These are phyloP conservation scores for Haplographium delicatum DNA, from an alignment of 495 filamentous ascomycete genomes.

Conservation along the genomic window DNA sequence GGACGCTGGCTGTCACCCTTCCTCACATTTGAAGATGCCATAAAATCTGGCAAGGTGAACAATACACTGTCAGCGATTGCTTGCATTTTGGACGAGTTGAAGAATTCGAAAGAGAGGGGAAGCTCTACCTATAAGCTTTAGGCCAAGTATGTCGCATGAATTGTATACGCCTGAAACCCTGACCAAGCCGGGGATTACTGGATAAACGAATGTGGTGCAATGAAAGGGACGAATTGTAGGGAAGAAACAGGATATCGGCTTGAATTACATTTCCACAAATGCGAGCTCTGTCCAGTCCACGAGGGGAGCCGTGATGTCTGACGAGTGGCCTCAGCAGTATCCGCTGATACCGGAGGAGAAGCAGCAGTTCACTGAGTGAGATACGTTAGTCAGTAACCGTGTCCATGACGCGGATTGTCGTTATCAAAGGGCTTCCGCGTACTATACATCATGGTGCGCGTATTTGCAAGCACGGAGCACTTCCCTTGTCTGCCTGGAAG, in stretches of 20 bases:
- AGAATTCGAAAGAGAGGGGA: slow-evolving; percentile 1
- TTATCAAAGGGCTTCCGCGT: too few species aligned
- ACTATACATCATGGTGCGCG: too few species aligned
- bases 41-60: slow-evolving; percentile 27
- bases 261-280: slow-evolving; percentile 14
- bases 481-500: too few species aligned
- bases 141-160: slow-evolving; percentile 22
- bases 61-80: slow-evolving; percentile 21
- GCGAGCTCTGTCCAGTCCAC: neutral
- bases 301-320: neutral
- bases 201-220: slow-evolving; percentile 18
- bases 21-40: slow-evolving; percentile 17
- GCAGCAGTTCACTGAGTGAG: too few species aligned
- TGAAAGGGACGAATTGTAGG: slow-evolving; percentile 7
- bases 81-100: slow-evolving; percentile 11
- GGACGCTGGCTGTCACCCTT: slow-evolving; percentile 21
- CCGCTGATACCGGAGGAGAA: slow-evolving; percentile 1
- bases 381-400: too few species aligned
- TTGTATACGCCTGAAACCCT: slow-evolving; percentile 21
- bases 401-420: too few species aligned
- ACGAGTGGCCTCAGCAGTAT: neutral
- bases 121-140: slow-evolving; percentile 11
- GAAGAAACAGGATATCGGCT: slow-evolving; percentile 2
- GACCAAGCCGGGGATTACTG: slow-evolving; percentile 15
- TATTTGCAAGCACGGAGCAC: too few species aligned